Conservation (phyloP, 768 basidiomycete genomes). For the Mycena olivaceomarginata region DNA sequence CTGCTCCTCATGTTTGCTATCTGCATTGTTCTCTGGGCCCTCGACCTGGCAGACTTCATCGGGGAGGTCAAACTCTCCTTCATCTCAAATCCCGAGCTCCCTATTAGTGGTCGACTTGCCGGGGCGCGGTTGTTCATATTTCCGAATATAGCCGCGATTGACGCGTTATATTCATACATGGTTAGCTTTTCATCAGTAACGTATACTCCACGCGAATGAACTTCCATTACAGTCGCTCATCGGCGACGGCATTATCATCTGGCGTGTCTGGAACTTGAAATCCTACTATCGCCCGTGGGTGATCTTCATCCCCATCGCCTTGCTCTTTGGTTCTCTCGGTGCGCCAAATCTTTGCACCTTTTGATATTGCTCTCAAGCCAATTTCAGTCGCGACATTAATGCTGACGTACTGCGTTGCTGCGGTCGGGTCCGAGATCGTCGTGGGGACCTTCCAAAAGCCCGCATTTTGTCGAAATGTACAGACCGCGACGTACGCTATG, state of each 20-base stretch:
- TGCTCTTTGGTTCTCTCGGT: constrained; percentile 44
- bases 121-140: constrained; percentile 27
- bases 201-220: background rate
- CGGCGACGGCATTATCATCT: constrained; percentile 48
- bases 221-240: constrained; percentile 40
- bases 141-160: constrained; percentile 28
- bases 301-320: constrained; percentile 37
- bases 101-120: background rate
- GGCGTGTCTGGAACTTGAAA: constrained; percentile 43
- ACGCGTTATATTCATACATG: constrained; percentile 46
- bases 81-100: constrained; percentile 18
- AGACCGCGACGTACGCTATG: constrained; percentile 45
- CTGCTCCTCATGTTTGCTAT: constrained; percentile 40
- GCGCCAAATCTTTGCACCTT: background rate
- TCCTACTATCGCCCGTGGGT: constrained; percentile 38
- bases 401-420: constrained; percentile 46
- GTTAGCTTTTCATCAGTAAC: constrained; percentile 15
- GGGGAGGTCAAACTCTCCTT: constrained; percentile 37
- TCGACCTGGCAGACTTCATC: constrained; percentile 46
- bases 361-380: background rate
- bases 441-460: constrained; percentile 41
- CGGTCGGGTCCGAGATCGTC: constrained; percentile 40
- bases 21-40: constrained; percentile 39
- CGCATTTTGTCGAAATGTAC: constrained; percentile 46
- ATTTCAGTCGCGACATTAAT: constrained; percentile 41